These are phyloP conservation scores for Gryganskiella cystojenkinii DNA, from an alignment of 192 early-diverging fungal species.

Conservation along the genomic window DNA sequence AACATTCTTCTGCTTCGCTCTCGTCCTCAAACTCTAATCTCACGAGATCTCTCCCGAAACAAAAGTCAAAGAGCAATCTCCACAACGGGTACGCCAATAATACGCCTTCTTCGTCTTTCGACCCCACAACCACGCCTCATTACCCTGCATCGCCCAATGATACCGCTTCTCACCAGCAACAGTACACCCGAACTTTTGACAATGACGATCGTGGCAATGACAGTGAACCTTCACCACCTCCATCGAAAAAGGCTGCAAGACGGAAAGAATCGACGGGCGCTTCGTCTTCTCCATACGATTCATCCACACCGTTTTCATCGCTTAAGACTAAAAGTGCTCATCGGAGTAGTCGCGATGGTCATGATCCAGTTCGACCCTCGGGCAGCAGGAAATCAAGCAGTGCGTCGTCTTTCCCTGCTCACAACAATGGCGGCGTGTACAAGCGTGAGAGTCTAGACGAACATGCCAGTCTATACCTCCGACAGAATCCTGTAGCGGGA, in stretches of 20 bases:
- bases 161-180: too few species aligned
- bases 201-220: not conserved
- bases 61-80: conserved; percentile 20
- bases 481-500: too few species aligned
- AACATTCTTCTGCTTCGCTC: not conserved
- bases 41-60: conserved; percentile 12
- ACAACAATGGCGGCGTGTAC: conserved; percentile 7
- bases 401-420: conserved; percentile 5
- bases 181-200: not conserved
- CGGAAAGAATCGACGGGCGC: conserved; percentile 29
- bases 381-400: conserved; percentile 22
- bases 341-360: conserved; percentile 27
- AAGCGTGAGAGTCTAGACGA: conserved; percentile 7
- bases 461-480: too few species aligned
- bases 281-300: not conserved
- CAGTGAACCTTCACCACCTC: conserved; percentile 8
- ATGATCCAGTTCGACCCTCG: not conserved
- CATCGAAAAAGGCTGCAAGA: conserved; percentile 22
- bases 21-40: not conserved
- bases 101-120: not conserved
- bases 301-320: not conserved
- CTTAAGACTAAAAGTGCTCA: not conserved
- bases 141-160: conserved; percentile 6
- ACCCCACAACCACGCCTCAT: conserved; percentile 22
- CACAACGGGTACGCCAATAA: conserved; percentile 6